phyloP scores from a whole-genome alignment of 2,329 filamentous ascomycete species.

The Pseudogymnoascus sp. region DNA sequence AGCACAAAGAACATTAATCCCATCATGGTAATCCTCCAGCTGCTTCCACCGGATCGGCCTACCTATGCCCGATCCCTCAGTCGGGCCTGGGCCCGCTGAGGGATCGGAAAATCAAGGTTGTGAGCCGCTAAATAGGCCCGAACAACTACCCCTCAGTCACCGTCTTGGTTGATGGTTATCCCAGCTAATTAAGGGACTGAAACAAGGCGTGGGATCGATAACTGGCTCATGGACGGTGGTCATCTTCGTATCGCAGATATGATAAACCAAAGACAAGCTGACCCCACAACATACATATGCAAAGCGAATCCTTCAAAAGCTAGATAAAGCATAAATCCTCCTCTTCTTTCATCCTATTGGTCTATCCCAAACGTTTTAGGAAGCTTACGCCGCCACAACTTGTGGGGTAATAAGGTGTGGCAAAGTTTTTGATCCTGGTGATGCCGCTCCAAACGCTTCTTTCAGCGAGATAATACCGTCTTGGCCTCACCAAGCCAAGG shows the following conservation, averaged over 20 bases:
- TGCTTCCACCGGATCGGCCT: not conserved
- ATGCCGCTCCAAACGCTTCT: not conserved
- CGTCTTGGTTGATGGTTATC: not conserved
- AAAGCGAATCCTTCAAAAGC: not conserved
- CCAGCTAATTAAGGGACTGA: not conserved
- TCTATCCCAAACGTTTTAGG: not conserved
- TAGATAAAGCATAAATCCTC: not conserved
- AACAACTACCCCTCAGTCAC: not conserved
- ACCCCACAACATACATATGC: not conserved
- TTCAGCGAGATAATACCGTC: conserved; percentile 6
- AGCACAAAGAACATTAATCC: not conserved
- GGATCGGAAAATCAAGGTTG: not conserved
- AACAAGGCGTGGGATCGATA: not conserved
- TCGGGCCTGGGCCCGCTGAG: not conserved
- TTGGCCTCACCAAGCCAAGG: not conserved
- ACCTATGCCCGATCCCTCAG: not conserved
- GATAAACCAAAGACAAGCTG: not conserved
- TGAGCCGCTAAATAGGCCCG: not conserved
- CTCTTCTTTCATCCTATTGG: not conserved
- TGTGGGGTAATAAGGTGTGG: not conserved
- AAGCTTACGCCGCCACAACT: not conserved
- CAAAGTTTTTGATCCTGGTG: not conserved
- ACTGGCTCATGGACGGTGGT: not conserved
- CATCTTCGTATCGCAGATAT: not conserved
- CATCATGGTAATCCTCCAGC: not conserved